Percentiles rank a stretch among this genome's conserved stretches.
These are phyloP conservation scores for Dalbergia cochinchinensis DNA, from an alignment of 306 rosid genomes.

Conservation along the genomic window DNA sequence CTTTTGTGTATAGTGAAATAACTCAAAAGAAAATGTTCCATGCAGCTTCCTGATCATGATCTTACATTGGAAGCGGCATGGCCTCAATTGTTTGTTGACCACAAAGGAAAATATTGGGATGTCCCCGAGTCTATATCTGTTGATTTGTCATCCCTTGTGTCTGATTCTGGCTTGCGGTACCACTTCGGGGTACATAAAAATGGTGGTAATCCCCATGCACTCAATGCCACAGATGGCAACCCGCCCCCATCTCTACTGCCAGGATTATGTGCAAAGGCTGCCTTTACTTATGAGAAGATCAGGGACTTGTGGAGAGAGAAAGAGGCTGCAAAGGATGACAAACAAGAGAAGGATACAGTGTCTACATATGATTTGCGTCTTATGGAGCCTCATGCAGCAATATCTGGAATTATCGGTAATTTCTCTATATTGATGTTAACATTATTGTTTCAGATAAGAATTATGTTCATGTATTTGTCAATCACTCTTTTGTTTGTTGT, in stretches of 20 bases:
- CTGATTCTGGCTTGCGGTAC: constrained; percentile 77
- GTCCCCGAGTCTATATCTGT: constrained; percentile 82
- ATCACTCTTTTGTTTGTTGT: background rate
- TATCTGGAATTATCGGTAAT: constrained; percentile 83
- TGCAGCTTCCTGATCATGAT: constrained; percentile 87
- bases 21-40: constrained; percentile 32
- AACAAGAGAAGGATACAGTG: constrained; percentile 38
- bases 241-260: constrained; percentile 71
- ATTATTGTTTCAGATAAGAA: constrained; percentile 31
- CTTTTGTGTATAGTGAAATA: constrained; percentile 27
- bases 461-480: constrained; percentile 4
- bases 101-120: constrained; percentile 90
- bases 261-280: constrained; percentile 85
- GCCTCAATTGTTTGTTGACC: constrained; percentile 90
- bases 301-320: constrained; percentile 72
- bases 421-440: constrained; percentile 25
- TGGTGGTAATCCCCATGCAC: constrained; percentile 68
- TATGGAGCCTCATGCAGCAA: constrained; percentile 74
- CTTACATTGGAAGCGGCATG: constrained; percentile 85
- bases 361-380: constrained; percentile 74
- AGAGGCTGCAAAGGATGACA: constrained; percentile 44
- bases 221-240: constrained; percentile 52
- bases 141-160: constrained; percentile 71
- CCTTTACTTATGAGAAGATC: constrained; percentile 70
- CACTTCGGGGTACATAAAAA: constrained; percentile 79